Percentiles rank a stretch among this genome's conserved stretches.
These are phyloP conservation scores for Coemansia furcata DNA, from an alignment of 192 early-diverging fungal species.

Conservation along the genomic window DNA sequence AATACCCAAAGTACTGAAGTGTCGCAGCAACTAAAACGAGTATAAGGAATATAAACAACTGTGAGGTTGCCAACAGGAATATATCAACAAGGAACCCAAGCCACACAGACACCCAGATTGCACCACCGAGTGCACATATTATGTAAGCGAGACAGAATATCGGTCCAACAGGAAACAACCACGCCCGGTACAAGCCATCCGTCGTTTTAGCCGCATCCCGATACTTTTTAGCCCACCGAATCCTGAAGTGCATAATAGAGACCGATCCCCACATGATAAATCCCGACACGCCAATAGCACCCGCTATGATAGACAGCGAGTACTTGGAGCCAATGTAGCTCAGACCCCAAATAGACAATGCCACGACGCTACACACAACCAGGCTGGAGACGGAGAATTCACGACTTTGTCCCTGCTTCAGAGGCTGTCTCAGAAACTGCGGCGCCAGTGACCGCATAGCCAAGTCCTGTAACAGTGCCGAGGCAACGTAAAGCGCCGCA, in stretches of 20 bases:
- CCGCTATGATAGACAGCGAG: slow-evolving; percentile 12
- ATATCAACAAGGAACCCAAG: slow-evolving; percentile 13
- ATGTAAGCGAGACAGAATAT: slow-evolving; percentile 8
- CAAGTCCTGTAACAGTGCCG: slow-evolving; percentile 18
- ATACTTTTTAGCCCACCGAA: slow-evolving; percentile 23
- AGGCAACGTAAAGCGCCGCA: slow-evolving; percentile 9
- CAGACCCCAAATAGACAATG: slow-evolving; percentile 14
- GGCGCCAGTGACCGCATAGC: slow-evolving; percentile 16
- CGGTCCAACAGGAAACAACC: slow-evolving; percentile 23
- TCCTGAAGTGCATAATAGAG: slow-evolving; percentile 17
- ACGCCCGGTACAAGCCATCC: background rate
- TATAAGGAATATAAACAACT: slow-evolving; percentile 11
- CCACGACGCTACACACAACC: slow-evolving; percentile 7
- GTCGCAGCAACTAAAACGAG: slow-evolving; percentile 5
- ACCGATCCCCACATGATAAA: slow-evolving; percentile 24
- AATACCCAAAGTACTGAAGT: slow-evolving; percentile 23
- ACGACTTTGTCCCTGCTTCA: background rate
- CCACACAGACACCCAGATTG: slow-evolving; percentile 10
- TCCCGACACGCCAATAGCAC: slow-evolving; percentile 15
- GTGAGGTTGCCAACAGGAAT: slow-evolving; percentile 17
- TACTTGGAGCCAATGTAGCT: slow-evolving; percentile 4
- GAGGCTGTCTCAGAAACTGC: background rate
- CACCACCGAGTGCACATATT: background rate
- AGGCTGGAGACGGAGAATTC: slow-evolving; percentile 11
- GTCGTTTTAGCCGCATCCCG: background rate